A percentile compares a stretch with the other conserved stretches of the same genome.
Evolutionary conservation across 164 flowering plant species (phyloP).

Genomic region (Stephania cephalantha): DNA sequence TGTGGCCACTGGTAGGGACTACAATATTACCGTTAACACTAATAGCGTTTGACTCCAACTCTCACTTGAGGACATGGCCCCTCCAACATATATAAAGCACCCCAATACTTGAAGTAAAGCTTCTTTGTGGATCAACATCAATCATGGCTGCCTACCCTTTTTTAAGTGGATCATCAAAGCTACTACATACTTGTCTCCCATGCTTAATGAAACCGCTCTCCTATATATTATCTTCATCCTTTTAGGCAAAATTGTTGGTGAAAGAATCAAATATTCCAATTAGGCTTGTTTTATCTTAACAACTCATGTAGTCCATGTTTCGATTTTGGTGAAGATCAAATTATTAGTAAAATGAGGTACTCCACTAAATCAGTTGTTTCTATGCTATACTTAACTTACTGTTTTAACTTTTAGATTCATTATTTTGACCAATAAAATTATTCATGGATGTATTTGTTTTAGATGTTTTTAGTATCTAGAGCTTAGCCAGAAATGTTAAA

Average conservation of each 20-base stretch:
- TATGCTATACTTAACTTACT: background rate
- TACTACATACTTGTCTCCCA: background rate
- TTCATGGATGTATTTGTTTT: background rate
- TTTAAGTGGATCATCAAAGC: background rate
- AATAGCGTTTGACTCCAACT: background rate
- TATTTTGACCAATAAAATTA: background rate
- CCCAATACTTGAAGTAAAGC: background rate
- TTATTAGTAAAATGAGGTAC: background rate
- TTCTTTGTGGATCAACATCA: background rate
- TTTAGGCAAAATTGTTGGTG: background rate
- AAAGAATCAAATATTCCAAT: background rate
- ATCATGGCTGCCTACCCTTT: background rate
- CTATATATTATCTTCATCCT: too few species aligned
- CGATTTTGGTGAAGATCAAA: background rate
- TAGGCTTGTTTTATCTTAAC: background rate
- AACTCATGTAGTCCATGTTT: background rate
- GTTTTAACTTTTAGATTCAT: background rate
- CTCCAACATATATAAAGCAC: background rate
- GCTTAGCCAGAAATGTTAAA: background rate
- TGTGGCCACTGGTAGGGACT: background rate
- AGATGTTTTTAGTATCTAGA: background rate
- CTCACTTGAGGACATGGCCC: background rate
- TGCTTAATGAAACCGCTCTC: background rate
- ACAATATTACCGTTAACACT: background rate
- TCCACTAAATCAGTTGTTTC: background rate